Conservation (phyloP, 306 rosid species). For the Fragaria nilgerrensis region DNA sequence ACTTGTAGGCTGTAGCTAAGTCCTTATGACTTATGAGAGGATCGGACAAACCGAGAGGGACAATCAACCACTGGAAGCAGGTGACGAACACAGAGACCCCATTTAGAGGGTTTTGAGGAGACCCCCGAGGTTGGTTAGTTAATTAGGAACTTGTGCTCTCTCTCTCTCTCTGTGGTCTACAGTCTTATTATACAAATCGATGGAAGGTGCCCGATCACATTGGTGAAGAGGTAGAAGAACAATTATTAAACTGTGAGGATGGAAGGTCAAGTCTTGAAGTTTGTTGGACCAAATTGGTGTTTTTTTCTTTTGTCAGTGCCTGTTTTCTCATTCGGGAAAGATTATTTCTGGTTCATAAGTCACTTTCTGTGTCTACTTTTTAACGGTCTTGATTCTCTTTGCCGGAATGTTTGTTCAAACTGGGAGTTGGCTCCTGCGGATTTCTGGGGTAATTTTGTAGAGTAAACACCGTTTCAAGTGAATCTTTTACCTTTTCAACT, state of each 20-base stretch:
- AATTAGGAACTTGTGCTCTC: neutral
- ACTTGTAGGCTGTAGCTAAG: neutral
- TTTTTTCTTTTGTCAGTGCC: neutral
- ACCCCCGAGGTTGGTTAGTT: neutral
- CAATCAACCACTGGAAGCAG: neutral
- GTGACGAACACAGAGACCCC: neutral
- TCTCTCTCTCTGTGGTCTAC: neutral
- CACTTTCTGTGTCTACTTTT: constrained; percentile 1
- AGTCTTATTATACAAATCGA: neutral
- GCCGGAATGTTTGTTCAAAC: constrained; percentile 12
- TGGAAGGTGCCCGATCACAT: neutral
- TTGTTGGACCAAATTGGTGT: constrained; percentile 15
- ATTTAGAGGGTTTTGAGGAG: neutral
- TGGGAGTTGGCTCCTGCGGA: neutral
- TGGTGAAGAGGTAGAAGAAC: constrained; percentile 1
- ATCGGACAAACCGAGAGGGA: neutral
- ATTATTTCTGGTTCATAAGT: constrained; percentile 20
- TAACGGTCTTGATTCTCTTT: neutral
- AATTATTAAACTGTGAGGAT: neutral
- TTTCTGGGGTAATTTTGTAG: neutral
- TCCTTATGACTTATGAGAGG: neutral
- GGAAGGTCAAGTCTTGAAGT: constrained; percentile 10
- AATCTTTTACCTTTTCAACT: neutral
- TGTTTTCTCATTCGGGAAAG: constrained; percentile 6
- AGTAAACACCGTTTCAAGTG: neutral